Base-by-base conservation (phyloP, 345 rosid species). In the Nephelium lappaceum region DNA sequence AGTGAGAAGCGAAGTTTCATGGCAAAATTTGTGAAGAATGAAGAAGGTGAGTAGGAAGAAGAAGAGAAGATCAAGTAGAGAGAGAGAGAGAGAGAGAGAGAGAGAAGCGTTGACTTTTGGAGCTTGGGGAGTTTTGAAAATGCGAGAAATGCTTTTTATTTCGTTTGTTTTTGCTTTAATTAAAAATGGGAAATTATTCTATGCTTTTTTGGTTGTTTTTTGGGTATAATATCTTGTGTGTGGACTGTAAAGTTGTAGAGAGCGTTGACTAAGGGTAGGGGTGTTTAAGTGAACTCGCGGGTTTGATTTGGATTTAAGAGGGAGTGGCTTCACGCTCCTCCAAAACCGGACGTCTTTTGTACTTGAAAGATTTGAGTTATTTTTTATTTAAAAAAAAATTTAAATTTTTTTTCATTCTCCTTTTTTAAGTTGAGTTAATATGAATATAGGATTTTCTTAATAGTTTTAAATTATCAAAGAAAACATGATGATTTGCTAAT, bases 91-190 rank as follows among this genome's bases (percentile, higher is more conserved):
- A 77, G 79, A 68, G 84, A 84, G 78, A n/a, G n/a, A n/a, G n/a
- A n/a, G n/a, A n/a, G n/a, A n/a, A n/a, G 89, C 80, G 95, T 91
- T 95, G 98, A 95, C 98, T 89, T 91, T 63, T 25, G 69, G 58
- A 45, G 16, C 6, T 0, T n/a, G 64, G 31, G 53, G 79, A 78
- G 82, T 75, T 82, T 83, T 81, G 87, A 81, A 83, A 77, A 39
- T 27, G n/a, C 18, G 19, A 21, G 45, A 76, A 77, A 49, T 74
- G 63, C 64, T 75, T 77, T 58, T n/a, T 21, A 49, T 76, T 70
- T 14, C 57, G 83, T 82, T 67, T 25, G 21, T 68, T 79, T 72
- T 72, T 70, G 10, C 57, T 71, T 9, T 49, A 73, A 65, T 16
- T 16, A 39, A 49, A 51, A 47, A 14, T 16, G 63, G 23, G 23